phyloP scores from a whole-genome alignment of 441 rosid species.

The Flueggea neowawraea region DNA sequence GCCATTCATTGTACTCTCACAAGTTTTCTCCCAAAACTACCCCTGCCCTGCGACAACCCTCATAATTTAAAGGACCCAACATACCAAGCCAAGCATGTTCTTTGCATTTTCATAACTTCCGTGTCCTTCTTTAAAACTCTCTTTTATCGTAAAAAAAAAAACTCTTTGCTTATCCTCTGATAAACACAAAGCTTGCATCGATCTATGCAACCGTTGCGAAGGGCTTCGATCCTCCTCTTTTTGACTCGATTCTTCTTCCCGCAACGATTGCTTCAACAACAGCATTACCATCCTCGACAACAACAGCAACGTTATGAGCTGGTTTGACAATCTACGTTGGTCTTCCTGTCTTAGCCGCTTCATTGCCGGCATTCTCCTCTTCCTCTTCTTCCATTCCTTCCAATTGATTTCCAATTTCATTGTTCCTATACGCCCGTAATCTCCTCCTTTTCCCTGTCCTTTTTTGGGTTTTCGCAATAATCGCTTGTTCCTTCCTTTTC shows the following conservation, averaged over 20 bases:
- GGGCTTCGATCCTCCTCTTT: not conserved
- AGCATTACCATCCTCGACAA: too few relatives aligned
- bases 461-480: not conserved
- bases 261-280: too few relatives aligned
- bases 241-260: not conserved
- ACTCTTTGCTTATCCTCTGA: too few relatives aligned
- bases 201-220: conserved; percentile 16
- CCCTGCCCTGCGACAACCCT: too few relatives aligned
- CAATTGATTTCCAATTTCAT: conserved; percentile 50
- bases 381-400: conserved; percentile 43
- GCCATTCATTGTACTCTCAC: too few relatives aligned
- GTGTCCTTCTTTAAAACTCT: too few relatives aligned
- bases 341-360: conserved; percentile 64
- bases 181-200: not conserved
- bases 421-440: conserved; percentile 53
- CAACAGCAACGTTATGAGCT: conserved; percentile 39
- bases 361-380: conserved; percentile 47
- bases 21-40: too few relatives aligned
- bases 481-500: conserved; percentile 3
- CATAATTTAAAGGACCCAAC: too few relatives aligned
- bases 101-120: too few relatives aligned
- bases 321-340: conserved; percentile 43
- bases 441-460: not conserved
- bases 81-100: too few relatives aligned
- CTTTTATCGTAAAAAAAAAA: too few relatives aligned